Evolutionary conservation across 352 stramenopile genomes (phyloP), one percentile per base, ranked within the genome.

Genomic region (Phytophthora sansomeana): DNA sequence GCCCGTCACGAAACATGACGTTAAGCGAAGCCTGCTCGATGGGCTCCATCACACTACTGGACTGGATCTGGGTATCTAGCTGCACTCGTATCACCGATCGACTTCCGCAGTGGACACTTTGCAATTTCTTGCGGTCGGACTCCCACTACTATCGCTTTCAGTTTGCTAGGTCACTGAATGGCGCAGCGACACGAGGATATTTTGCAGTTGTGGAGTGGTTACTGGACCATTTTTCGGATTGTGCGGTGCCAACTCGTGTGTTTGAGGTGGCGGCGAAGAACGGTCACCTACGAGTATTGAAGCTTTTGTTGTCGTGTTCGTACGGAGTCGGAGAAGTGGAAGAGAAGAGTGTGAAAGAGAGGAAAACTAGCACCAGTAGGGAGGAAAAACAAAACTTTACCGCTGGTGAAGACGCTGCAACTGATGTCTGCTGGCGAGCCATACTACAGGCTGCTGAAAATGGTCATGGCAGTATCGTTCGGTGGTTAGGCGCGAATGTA

Each of bases 41-140:
- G 19, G 44, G 44, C 14, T 33, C 21, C 24, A 38, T 38, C 5
- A 6, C 3, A 16, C 14, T 52, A 6, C 16, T 52, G 44, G 44
- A 52, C 28, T 38, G 46, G 26, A 26, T 36, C 13, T 52, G 44
- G 44, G 10, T 24, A 38, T 28, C 19, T 4, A 53, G 29, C 7
- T 54, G 47, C 29, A 41, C 47, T 16, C 8, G 6, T 17, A 7
- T 36, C 41, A 16, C 9, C 13, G 44, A 52, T 36, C 36, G 44
- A 36, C 2, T 29, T 2, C 26, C 46, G 26, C 29, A 39, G 13
- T 53, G 46, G 46, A 39, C 28, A 3, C 46, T 53, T 24, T 29
- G 26, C 29, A 53, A 53, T 17, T 53, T 41, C 17, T 28, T 53
- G 4, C 46, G 46, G 24, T 53, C 46, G 8, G 46, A 53, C 13